Evolutionary conservation across 148 eudicot species (phyloP).

Genomic region (Silene uniflora): DNA sequence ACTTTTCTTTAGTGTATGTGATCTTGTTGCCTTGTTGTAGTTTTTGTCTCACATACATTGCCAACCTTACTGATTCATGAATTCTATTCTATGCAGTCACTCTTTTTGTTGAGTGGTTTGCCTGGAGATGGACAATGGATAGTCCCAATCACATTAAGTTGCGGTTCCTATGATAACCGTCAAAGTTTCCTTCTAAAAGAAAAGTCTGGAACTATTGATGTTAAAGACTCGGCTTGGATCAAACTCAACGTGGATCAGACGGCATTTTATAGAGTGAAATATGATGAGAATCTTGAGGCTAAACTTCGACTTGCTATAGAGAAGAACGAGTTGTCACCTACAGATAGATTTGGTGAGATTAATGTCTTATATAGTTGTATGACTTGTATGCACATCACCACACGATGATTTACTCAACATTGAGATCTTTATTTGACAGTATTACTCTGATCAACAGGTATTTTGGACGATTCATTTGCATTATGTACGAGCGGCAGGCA

Average conservation of each 20-base stretch:
- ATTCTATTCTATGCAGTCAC: constrained; percentile 46
- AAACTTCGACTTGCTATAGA: constrained; percentile 80
- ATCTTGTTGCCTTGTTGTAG: not conserved
- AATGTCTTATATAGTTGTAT: not conserved
- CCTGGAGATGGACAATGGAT: constrained; percentile 84
- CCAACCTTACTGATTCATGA: constrained; percentile 17
- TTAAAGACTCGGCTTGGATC: constrained; percentile 61
- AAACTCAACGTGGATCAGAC: constrained; percentile 87
- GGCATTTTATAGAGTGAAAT: constrained; percentile 91
- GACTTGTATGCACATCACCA: not conserved
- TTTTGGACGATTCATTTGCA: constrained; percentile 85
- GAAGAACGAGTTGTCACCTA: constrained; percentile 58
- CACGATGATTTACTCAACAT: not conserved
- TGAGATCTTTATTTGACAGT: not conserved
- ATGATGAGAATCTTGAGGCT: constrained; percentile 66
- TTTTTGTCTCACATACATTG: not conserved
- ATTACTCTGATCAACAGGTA: constrained; percentile 45
- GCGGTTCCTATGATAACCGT: constrained; percentile 69
- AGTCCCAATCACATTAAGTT: constrained; percentile 77
- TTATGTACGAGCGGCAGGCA: constrained; percentile 72
- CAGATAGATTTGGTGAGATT: constrained; percentile 74
- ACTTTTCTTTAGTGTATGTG: not conserved
- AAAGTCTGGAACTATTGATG: constrained; percentile 53
- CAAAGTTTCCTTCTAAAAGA: constrained; percentile 59
- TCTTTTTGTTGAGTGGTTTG: constrained; percentile 70